These are phyloP conservation scores for Scenedesmus sp. DNA, from an alignment of 163 green algal species.

Conservation along the genomic window DNA sequence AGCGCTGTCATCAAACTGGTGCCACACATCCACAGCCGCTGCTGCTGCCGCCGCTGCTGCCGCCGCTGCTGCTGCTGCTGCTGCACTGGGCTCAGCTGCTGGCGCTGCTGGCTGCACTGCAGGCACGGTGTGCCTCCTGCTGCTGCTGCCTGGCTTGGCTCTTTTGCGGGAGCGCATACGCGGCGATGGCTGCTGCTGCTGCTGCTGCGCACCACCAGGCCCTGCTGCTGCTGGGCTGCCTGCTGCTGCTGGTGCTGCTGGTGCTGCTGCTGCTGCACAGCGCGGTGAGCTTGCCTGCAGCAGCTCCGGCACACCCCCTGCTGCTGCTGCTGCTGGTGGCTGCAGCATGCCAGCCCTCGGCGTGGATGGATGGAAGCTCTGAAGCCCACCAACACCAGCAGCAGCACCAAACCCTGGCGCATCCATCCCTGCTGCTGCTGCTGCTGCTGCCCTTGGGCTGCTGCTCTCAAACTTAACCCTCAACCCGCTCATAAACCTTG, in stretches of 20 bases:
- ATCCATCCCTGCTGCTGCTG: background rate
- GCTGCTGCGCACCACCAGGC: background rate
- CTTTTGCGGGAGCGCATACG: background rate
- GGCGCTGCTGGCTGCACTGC: background rate
- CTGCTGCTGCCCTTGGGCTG: background rate
- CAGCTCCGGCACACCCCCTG: background rate
- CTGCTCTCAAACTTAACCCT: background rate
- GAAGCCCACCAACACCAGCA: background rate
- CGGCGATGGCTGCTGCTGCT: background rate
- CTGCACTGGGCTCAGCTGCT: background rate
- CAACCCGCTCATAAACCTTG: background rate
- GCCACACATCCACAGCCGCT: background rate
- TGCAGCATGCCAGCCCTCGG: background rate
- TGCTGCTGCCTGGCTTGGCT: slow-evolving; percentile 10
- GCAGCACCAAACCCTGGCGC: background rate
- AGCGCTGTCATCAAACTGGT: background rate
- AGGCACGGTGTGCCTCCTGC: background rate
- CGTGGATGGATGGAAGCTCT: background rate
- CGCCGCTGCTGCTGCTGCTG: background rate
- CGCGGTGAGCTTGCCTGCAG: background rate
- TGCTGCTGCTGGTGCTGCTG: slow-evolving; percentile 7
- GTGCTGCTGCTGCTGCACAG: background rate
- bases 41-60: background rate
- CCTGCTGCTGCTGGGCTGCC: background rate
- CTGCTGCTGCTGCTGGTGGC: background rate